Conservation (phyloP, 495 filamentous ascomycete genomes). For the Aspergillus egyptiacus region DNA sequence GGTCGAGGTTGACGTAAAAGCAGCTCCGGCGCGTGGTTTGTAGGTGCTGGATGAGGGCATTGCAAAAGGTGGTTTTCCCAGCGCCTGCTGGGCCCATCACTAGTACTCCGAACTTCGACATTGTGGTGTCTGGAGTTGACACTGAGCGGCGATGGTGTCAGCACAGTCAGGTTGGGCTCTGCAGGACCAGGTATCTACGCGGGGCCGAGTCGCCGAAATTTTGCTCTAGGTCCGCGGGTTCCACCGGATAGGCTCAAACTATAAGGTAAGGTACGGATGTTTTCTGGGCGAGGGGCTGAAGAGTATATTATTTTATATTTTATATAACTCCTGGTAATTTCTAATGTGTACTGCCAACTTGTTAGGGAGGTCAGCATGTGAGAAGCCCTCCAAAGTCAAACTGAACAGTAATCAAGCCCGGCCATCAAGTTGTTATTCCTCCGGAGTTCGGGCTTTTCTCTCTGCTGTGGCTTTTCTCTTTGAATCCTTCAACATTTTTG, state of each 20-base stretch:
- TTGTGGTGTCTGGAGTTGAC: constrained; percentile 32
- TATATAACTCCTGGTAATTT: too few relatives aligned
- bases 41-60: constrained; percentile 85
- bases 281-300: too few relatives aligned
- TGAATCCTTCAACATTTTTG: constrained; percentile 13
- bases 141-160: not conserved
- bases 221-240: not conserved
- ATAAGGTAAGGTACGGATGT: too few relatives aligned
- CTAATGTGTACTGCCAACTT: too few relatives aligned
- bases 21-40: constrained; percentile 81
- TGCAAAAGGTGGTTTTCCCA: constrained; percentile 94
- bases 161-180: constrained; percentile 2
- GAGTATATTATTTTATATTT: too few relatives aligned
- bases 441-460: too few relatives aligned
- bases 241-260: not conserved
- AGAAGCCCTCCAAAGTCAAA: too few relatives aligned
- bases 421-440: too few relatives aligned
- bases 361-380: too few relatives aligned
- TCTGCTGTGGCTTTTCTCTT: too few relatives aligned
- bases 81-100: constrained; percentile 91
- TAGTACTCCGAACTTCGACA: constrained; percentile 93
- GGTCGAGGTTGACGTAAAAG: constrained; percentile 98
- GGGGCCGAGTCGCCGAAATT: not conserved
- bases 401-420: too few relatives aligned
- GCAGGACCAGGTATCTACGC: not conserved